Evolutionary conservation across 2,329 filamentous ascomycete species (phyloP).

Genomic region (Chaetomiaceae sp.): DNA sequence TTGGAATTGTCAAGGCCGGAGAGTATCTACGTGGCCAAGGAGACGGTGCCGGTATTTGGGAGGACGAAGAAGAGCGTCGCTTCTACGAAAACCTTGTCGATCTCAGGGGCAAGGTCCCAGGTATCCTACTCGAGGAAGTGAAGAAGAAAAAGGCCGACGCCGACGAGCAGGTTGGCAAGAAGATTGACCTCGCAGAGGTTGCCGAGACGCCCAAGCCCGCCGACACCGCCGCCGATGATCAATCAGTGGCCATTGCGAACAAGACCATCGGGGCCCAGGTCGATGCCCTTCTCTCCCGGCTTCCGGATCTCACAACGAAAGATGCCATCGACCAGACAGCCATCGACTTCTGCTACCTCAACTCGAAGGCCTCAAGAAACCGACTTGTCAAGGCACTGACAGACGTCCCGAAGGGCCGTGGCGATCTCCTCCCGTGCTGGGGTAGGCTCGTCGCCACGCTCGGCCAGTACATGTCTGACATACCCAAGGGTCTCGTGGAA

Average conservation of each 20-base stretch:
- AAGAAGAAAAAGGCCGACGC: slow-evolving; percentile 87
- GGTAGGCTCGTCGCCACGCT: slow-evolving; percentile 90
- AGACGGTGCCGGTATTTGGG: slow-evolving; percentile 93
- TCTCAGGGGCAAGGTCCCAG: slow-evolving; percentile 90
- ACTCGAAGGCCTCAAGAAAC: slow-evolving; percentile 96
- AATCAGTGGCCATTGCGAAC: slow-evolving; percentile 91
- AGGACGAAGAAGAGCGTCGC: slow-evolving; percentile 93
- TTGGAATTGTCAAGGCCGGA: slow-evolving; percentile 88
- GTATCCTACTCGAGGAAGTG: slow-evolving; percentile 84
- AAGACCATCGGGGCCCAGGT: slow-evolving; percentile 97
- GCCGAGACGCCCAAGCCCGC: slow-evolving; percentile 46
- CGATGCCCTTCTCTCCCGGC: slow-evolving; percentile 76
- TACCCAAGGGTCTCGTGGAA: slow-evolving; percentile 85
- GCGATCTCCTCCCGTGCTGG: slow-evolving; percentile 85
- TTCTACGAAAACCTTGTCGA: slow-evolving; percentile 98
- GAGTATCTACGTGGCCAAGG: slow-evolving; percentile 88
- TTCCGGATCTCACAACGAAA: slow-evolving; percentile 90
- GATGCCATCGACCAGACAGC: slow-evolving; percentile 88
- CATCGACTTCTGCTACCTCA: slow-evolving; percentile 95
- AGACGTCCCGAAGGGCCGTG: slow-evolving; percentile 89
- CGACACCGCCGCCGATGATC: slow-evolving; percentile 63
- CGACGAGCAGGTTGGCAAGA: slow-evolving; percentile 80
- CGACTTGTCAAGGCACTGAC: slow-evolving; percentile 87
- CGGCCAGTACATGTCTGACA: slow-evolving; percentile 87
- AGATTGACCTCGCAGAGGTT: slow-evolving; percentile 51